phyloP scores from a whole-genome alignment of 106 monocot species.

The Chionographis japonica region DNA sequence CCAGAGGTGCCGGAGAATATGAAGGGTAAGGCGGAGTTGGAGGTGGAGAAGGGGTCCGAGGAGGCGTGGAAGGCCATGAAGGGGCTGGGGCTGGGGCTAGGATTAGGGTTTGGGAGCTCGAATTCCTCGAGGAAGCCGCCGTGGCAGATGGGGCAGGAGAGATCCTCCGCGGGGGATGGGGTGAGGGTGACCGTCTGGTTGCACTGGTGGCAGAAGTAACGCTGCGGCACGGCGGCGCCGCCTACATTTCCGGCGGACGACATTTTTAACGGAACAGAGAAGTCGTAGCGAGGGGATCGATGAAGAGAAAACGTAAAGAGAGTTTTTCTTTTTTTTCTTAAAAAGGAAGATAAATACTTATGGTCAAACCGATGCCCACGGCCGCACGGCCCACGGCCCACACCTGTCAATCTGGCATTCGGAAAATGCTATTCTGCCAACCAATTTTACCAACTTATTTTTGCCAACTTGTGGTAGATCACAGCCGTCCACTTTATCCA shows the following conservation, averaged over 20 bases:
- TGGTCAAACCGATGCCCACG: too few species aligned
- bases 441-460: too few species aligned
- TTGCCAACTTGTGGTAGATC: too few species aligned
- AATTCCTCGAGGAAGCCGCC: slow-evolving; percentile 87
- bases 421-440: too few species aligned
- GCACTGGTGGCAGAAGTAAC: slow-evolving; percentile 91
- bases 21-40: slow-evolving; percentile 5
- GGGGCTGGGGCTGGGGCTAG: slow-evolving; percentile 19
- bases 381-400: too few species aligned
- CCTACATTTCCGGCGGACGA: slow-evolving; percentile 11
- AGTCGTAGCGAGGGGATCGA: background rate
- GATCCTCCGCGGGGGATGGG: slow-evolving; percentile 37
- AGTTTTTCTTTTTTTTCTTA: too few species aligned
- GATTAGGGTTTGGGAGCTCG: slow-evolving; percentile 29
- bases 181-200: slow-evolving; percentile 37
- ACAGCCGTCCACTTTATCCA: too few species aligned
- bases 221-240: slow-evolving; percentile 20
- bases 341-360: too few species aligned
- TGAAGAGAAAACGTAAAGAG: too few species aligned
- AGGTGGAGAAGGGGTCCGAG: slow-evolving; percentile 3
- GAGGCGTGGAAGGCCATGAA: slow-evolving; percentile 12
- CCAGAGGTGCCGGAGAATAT: slow-evolving; percentile 8
- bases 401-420: too few species aligned
- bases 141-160: slow-evolving; percentile 70
- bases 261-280: slow-evolving; percentile 8